Conservation (phyloP, 2,329 filamentous ascomycete species). For the Fusarium scirpi region DNA sequence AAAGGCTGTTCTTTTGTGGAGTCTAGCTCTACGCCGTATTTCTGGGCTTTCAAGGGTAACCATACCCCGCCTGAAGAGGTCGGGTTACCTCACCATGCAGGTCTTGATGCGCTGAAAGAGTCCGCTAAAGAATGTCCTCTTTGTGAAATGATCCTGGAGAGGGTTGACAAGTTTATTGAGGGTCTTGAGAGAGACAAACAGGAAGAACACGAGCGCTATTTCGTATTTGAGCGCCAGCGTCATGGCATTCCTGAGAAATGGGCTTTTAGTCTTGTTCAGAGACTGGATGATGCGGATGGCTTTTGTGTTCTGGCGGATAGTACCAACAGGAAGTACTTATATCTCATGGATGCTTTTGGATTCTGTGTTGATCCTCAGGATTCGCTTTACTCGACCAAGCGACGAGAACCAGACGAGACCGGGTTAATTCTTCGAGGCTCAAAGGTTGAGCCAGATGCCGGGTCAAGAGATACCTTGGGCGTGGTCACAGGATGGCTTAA, state of each 20-base stretch:
- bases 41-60: neutral
- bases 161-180: neutral
- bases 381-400: neutral
- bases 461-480: rapidly evolving
- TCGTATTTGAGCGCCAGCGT: neutral
- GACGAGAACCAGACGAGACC: rapidly evolving
- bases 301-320: constrained; percentile 9
- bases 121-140: neutral
- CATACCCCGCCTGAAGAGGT: neutral
- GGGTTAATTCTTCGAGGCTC: neutral
- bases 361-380: constrained; percentile 14
- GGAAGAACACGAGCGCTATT: neutral
- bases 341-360: constrained; percentile 5
- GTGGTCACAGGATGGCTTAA: neutral
- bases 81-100: neutral
- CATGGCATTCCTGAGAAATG: constrained; percentile 3
- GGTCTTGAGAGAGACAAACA: neutral
- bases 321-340: neutral
- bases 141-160: neutral
- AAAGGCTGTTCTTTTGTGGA: neutral
- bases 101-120: neutral
- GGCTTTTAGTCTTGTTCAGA: constrained; percentile 1
- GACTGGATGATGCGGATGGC: constrained; percentile 12
- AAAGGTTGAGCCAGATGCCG: neutral
- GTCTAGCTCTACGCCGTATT: neutral